Base-by-base conservation (phyloP, 176 grass and related monocot species). In the Oryza longistaminata region DNA sequence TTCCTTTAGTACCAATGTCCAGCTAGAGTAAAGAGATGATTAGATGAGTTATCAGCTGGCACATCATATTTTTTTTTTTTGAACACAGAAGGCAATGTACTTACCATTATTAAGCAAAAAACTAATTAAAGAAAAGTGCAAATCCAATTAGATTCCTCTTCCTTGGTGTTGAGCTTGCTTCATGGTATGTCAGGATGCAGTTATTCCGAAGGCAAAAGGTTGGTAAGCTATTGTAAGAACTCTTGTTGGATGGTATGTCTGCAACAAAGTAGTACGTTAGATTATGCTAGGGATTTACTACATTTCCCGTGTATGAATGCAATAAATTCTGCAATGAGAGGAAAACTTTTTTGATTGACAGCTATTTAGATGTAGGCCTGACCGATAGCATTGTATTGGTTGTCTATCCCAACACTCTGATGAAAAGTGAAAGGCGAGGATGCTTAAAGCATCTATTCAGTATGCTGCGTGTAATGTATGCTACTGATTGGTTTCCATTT, bases 1-100 rank as follows among this genome's bases (percentile, higher is more conserved):
- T 88, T 83, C 97, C 88, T 93, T 89, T 89, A 55, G 93, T 94
- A 70, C 91, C 91, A 83, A 99, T 21, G 89, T 99, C 97, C 90
- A 99, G 86, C 97, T 99, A 74, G 69, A 90, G 43, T 22, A 73
- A 79, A 55, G 27, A 76, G 6, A 48, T 77, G 52, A 60, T 74
- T 76, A 37, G 11, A 88, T 64, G 15, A 50, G 85, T 31, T 64
- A 75, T 75, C n/a, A n/a, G 66, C 40, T 58, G 45, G 17, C 8
- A 66, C 17, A 64, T 40, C 29, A 31, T 60, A 75, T 50, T 5
- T 62, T 60, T 29, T 37, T 37, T 19, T 61, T 72, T 81, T 31
- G 12, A 6, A 12, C 9, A 79, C 64, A 80, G n/a, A 80, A 64
- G 68, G 55, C 45, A 70, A 77, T 49, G 46, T 65, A 70, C 90